Conservation (phyloP, 176 grass and related monocot genomes). For the Phragmites australis region DNA sequence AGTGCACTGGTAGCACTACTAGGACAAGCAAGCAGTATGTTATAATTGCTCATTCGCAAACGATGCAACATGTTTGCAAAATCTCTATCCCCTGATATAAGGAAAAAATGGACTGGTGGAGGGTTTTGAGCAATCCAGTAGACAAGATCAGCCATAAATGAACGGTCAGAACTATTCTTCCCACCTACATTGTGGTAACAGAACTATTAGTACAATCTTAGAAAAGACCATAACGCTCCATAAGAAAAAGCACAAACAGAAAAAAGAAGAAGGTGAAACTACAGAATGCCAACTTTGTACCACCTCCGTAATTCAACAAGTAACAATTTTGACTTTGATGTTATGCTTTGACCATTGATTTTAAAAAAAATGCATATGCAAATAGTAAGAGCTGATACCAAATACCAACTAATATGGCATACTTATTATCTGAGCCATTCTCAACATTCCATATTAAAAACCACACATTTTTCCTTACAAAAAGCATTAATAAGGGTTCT, state of each 20-base stretch:
- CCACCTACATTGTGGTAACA: conserved; percentile 58
- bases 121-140: conserved; percentile 86
- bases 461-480: not conserved
- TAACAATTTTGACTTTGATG: too few species aligned
- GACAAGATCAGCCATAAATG: conserved; percentile 82
- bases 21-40: conserved; percentile 73
- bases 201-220: conserved; percentile 25
- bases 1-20: conserved; percentile 39
- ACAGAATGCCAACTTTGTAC: not conserved
- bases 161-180: conserved; percentile 89
- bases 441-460: not conserved
- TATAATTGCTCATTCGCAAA: conserved; percentile 94
- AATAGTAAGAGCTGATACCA: not conserved
- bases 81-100: conserved; percentile 85
- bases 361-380: too few species aligned
- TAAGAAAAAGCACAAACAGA: not conserved
- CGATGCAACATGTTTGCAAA: conserved; percentile 86
- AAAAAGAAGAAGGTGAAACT: not conserved
- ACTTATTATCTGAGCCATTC: not conserved
- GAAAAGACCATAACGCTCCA: not conserved
- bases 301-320: too few species aligned
- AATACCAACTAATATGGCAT: not conserved
- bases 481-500: not conserved
- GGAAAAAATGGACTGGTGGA: conserved; percentile 86
- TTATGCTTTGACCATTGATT: too few species aligned